These are phyloP conservation scores for Globisporangium cylindrosporum DNA, from an alignment of 352 stramenopile genomes.

Conservation along the genomic window DNA sequence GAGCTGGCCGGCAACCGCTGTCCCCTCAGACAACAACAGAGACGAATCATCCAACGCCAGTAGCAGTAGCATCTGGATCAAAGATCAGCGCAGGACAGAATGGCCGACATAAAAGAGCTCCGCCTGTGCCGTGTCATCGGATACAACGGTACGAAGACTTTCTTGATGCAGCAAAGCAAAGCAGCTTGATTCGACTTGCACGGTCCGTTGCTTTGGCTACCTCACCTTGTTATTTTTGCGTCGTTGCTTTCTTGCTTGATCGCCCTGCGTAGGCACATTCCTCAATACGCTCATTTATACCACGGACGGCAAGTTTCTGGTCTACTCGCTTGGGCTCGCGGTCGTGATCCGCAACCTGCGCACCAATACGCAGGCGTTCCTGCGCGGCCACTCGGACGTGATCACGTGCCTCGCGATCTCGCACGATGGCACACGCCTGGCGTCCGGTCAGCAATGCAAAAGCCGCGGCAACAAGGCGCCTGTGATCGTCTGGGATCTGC, in stretches of 20 bases:
- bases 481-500: slow-evolving; percentile 95
- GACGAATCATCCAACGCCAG: not conserved
- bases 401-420: slow-evolving; percentile 92
- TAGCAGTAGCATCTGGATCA: not conserved
- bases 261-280: slow-evolving; percentile 33
- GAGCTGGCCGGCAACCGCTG: not conserved
- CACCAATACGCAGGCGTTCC: slow-evolving; percentile 80
- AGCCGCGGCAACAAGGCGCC: slow-evolving; percentile 93
- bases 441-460: slow-evolving; percentile 89
- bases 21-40: not conserved
- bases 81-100: slow-evolving; percentile 16
- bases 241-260: not conserved
- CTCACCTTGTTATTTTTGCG: slow-evolving; percentile 2
- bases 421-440: slow-evolving; percentile 87
- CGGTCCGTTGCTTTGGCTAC: not conserved
- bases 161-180: not conserved
- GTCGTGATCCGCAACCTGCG: slow-evolving; percentile 84
- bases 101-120: slow-evolving; percentile 72
- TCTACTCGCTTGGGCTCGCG: slow-evolving; percentile 85
- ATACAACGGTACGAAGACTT: slow-evolving; percentile 62
- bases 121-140: slow-evolving; percentile 75
- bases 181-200: not conserved
- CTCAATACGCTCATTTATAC: slow-evolving; percentile 79
- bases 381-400: slow-evolving; percentile 91
- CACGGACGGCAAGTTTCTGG: slow-evolving; percentile 72